Percentiles rank a stretch among this genome's conserved stretches.
Conservation (phyloP, 2,329 filamentous ascomycete species). For the Colletotrichum plurivorum region DNA sequence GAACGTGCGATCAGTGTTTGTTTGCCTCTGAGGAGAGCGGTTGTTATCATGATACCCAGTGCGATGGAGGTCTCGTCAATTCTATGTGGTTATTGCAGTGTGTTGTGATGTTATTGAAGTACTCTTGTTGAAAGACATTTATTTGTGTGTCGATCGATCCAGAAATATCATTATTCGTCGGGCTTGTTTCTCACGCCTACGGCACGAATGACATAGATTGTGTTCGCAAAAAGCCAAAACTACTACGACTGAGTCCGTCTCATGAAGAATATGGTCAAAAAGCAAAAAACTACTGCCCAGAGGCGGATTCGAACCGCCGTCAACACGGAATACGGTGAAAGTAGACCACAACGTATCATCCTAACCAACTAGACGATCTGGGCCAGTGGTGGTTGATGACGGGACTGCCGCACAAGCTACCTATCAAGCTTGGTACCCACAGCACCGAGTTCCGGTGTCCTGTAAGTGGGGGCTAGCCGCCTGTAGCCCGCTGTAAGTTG, state of each 20-base stretch:
- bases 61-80: not conserved
- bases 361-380: slow-evolving; percentile 42
- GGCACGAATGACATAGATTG: too few species aligned
- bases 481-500: not conserved
- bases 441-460: not conserved
- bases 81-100: not conserved
- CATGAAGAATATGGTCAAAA: not conserved
- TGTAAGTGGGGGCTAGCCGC: not conserved
- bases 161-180: too few species aligned
- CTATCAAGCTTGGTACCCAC: not conserved
- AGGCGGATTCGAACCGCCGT: slow-evolving; percentile 42
- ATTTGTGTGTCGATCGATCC: too few species aligned
- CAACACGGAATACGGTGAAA: slow-evolving; percentile 38
- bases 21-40: not conserved
- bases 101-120: too few species aligned
- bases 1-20: slow-evolving; percentile 61
- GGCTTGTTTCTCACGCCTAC: too few species aligned
- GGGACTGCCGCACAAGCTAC: accelerated
- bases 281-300: slow-evolving; percentile 30
- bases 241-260: too few species aligned
- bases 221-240: too few species aligned
- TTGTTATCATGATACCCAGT: not conserved
- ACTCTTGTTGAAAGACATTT: too few species aligned
- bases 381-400: not conserved
- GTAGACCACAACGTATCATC: slow-evolving; percentile 42